These are phyloP conservation scores for Cyclotella sp. DNA, from an alignment of 108 stramenopile species.

Conservation along the genomic window DNA sequence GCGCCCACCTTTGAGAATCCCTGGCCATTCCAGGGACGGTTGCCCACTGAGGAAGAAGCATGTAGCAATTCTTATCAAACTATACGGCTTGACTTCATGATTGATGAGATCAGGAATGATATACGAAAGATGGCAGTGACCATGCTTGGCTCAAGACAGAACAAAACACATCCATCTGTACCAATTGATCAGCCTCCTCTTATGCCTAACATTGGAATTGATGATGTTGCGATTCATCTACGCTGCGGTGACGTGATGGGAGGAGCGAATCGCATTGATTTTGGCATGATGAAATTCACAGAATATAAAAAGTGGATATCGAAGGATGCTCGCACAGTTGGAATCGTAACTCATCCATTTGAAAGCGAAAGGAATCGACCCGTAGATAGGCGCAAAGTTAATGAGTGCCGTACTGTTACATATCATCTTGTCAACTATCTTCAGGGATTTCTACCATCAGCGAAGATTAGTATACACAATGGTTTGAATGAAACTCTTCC, in stretches of 20 bases:
- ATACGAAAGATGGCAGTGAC: neutral
- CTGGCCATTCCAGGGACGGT: neutral
- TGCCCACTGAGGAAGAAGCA: neutral
- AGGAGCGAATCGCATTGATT: neutral
- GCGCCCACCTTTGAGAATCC: neutral
- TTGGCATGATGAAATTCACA: neutral
- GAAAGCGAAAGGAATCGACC: neutral
- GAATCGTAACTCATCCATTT: neutral
- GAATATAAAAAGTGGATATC: slow-evolving; percentile 5
- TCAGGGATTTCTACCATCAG: neutral
- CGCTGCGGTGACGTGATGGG: neutral
- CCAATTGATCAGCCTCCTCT: neutral
- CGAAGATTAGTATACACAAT: neutral
- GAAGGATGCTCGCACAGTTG: neutral
- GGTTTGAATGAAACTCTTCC: neutral
- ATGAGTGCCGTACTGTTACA: neutral
- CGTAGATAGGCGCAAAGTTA: neutral
- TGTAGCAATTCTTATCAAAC: neutral
- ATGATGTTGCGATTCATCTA: neutral
- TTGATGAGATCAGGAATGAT: neutral
- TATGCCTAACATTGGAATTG: neutral
- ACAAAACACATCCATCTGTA: neutral
- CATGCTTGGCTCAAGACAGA: neutral
- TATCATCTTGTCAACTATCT: neutral
- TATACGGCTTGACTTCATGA: neutral